Percentiles rank a stretch among this genome's conserved stretches.
phyloP scores from a whole-genome alignment of 495 filamentous ascomycete genomes.

The Penicillium cataractarum region DNA sequence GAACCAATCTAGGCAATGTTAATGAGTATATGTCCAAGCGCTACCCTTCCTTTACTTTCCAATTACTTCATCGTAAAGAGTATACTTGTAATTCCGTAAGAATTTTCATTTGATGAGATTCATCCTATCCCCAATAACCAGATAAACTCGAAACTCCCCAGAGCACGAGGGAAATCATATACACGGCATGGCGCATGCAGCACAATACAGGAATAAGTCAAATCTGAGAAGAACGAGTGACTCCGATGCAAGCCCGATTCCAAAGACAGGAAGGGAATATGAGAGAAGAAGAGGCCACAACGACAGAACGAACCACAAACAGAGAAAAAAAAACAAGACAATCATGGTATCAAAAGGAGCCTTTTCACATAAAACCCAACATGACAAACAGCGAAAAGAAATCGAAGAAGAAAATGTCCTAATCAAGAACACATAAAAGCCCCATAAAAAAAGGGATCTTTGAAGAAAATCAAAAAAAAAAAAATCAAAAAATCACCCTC shows the following conservation, averaged over 20 bases:
- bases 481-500: constrained; percentile 14
- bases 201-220: neutral
- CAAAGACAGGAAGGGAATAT: neutral
- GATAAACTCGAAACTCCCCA: too few relatives aligned
- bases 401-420: neutral
- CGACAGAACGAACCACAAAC: neutral
- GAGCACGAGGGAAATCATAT: neutral
- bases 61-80: neutral
- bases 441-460: neutral
- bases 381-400: neutral
- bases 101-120: neutral
- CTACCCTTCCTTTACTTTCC: neutral
- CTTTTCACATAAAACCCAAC: neutral
- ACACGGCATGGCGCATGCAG: neutral
- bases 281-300: neutral
- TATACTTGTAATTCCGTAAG: neutral
- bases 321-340: neutral
- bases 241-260: neutral
- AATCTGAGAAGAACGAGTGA: neutral
- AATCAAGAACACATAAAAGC: neutral
- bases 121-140: neutral
- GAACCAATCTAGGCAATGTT: neutral
- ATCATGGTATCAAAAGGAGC: constrained; percentile 23
- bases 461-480: neutral
- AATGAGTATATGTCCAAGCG: neutral